phyloP scores from a whole-genome alignment of 192 early-diverging fungal species.

The Backusella liffmaniae region DNA sequence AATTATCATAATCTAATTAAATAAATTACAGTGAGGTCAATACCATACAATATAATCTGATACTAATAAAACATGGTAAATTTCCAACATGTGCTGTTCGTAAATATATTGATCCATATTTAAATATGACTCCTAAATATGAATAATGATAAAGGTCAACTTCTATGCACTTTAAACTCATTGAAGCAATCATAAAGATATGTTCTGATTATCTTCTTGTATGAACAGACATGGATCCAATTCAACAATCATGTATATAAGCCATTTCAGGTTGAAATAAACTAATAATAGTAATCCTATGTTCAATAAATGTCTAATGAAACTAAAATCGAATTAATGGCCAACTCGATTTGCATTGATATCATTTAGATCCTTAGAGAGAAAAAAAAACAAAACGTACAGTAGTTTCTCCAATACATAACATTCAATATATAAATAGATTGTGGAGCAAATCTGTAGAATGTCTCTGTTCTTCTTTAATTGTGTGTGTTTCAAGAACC shows the following conservation, averaged over 20 bases:
- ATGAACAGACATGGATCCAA: neutral
- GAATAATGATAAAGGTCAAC: neutral
- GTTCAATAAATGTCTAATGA: neutral
- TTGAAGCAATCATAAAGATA: neutral
- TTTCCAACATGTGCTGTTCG: neutral
- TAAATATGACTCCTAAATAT: neutral
- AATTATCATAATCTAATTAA: neutral
- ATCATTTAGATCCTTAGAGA: neutral
- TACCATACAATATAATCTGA: neutral
- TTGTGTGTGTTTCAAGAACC: neutral
- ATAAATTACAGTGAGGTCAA: neutral
- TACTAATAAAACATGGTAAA: neutral
- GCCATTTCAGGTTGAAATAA: neutral
- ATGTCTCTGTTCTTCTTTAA: neutral
- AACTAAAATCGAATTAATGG: neutral
- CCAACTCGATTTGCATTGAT: neutral
- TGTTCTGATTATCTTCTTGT: neutral
- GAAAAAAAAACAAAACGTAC: neutral
- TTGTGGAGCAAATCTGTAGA: neutral
- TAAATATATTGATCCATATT: neutral
- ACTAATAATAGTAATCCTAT: neutral
- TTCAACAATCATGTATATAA: neutral
- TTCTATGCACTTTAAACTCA: neutral
- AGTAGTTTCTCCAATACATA: neutral
- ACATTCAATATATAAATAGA: slow-evolving; percentile 2